phyloP scores from a whole-genome alignment of 257 asterid species.

The Vinca minor region DNA sequence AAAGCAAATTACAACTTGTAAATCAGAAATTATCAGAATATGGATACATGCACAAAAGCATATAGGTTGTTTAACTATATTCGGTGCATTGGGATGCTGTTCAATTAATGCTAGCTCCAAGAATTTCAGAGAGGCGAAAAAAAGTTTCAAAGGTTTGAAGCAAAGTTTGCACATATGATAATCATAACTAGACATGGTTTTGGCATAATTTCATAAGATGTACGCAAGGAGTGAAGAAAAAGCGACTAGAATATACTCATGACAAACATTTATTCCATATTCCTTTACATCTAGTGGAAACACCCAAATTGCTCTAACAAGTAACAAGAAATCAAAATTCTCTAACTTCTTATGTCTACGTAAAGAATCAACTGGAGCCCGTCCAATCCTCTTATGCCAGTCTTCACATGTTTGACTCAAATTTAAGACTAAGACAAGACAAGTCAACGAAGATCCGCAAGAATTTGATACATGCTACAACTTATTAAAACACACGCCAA shows the following conservation, averaged over 20 bases:
- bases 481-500: not conserved
- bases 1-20: not conserved
- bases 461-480: not conserved
- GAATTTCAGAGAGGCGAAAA: not conserved
- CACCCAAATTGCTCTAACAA: not conserved
- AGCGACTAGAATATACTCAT: not conserved
- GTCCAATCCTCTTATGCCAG: not conserved
- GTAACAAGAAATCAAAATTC: too few relatives aligned
- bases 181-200: not conserved
- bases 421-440: not conserved
- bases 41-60: not conserved
- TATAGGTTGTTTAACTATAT: not conserved
- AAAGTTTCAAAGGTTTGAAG: not conserved
- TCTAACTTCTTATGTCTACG: not conserved
- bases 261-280: not conserved
- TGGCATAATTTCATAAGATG: not conserved
- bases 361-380: not conserved
- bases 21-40: constrained; percentile 2
- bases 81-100: too few relatives aligned
- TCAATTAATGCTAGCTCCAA: not conserved
- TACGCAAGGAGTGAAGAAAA: not conserved
- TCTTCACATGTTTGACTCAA: not conserved
- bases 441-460: not conserved
- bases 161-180: not conserved
- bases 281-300: not conserved